Evolutionary conservation across 371 early-diverging fungal genomes (phyloP), one percentile per base, ranked within the genome.

Genomic region (Basidiobolus meristosporus): DNA sequence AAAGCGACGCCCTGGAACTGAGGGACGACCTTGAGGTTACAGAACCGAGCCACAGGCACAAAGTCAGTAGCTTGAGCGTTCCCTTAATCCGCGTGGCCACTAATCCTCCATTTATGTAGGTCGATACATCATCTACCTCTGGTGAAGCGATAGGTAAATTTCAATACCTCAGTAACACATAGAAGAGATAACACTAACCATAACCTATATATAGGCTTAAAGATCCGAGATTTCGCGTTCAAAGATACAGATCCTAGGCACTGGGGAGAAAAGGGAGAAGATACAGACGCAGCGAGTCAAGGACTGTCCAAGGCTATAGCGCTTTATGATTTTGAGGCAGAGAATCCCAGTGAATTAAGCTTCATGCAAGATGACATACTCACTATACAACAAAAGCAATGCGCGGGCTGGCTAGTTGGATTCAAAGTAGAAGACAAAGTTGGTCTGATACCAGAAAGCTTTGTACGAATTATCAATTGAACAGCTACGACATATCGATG

Each of bases 371-470:
- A 68, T 18, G 75, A 77, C 42, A 44, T 52, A 11, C 41, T 81
- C 11, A 68, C 67, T 54, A 65, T 81, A 2, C 65, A 66, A 45
- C 69, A 71, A 48, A 67, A 66, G 34, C 70, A 71, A 50, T 75
- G 68, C 50, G 68, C 65, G 16, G 82, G 81, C 36, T 81, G 82
- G 82, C 52, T 80, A 31, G 58, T 80, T 35, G 82, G 72, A 2
- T 70, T 66, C 47, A 60, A 70, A 39, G 56, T 51, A 12, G 59
- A 53, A 14, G 65, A 65, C 44, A 56, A 66, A 37, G 63, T 66
- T 7, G 82, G 82, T 7, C 50, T 81, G 41, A 63, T 81, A 36
- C 82, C 82, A 32, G 81, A 77, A 45, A 77, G 74, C 41, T 81
- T 78, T 51, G 70, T 81, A n/a, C 12, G 61, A 67, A 51, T 45